Conservation (phyloP, 2,329 filamentous ascomycete genomes). For the Madurella fahalii region DNA sequence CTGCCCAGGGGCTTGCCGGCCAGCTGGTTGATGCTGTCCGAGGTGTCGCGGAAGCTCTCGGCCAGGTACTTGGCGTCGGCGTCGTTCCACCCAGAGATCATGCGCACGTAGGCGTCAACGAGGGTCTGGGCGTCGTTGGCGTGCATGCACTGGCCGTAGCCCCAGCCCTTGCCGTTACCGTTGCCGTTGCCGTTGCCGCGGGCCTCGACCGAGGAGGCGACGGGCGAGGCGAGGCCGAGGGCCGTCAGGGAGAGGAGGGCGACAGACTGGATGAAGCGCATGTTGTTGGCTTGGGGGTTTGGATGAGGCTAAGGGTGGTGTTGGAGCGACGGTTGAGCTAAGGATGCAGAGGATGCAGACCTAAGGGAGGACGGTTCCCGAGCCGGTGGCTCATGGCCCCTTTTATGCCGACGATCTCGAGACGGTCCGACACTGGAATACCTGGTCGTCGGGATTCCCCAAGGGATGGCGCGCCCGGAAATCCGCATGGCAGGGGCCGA, state of each 20-base stretch:
- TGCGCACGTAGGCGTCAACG: conserved; percentile 19
- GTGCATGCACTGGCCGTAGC: conserved; percentile 14
- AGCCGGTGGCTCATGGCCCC: neutral
- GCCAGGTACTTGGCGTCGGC: conserved; percentile 24
- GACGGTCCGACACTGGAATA: neutral
- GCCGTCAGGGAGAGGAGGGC: conserved; percentile 10
- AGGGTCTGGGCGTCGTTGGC: conserved; percentile 15
- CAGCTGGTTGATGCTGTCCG: conserved; percentile 34
- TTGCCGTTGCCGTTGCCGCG: no score
- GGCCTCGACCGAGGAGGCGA: neutral
- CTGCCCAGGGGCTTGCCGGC: conserved; percentile 28
- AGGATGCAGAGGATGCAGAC: neutral
- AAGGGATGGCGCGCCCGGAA: neutral
- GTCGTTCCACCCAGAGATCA: conserved; percentile 22
- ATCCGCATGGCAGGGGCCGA: no score
- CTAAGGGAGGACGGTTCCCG: neutral
- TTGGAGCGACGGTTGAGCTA: neutral
- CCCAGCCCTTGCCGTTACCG: neutral
- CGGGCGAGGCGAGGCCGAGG: conserved; percentile 10
- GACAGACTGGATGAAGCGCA: conserved; percentile 15
- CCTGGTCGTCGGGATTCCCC: neutral
- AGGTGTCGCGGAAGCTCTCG: conserved; percentile 30
- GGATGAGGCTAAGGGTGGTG: neutral
- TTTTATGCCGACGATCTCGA: neutral
- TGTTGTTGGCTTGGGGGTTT: neutral